Evolutionary conservation across 768 basidiomycete genomes (phyloP), one percentile per base, ranked within the genome.

Genomic region (Russula sp.): DNA sequence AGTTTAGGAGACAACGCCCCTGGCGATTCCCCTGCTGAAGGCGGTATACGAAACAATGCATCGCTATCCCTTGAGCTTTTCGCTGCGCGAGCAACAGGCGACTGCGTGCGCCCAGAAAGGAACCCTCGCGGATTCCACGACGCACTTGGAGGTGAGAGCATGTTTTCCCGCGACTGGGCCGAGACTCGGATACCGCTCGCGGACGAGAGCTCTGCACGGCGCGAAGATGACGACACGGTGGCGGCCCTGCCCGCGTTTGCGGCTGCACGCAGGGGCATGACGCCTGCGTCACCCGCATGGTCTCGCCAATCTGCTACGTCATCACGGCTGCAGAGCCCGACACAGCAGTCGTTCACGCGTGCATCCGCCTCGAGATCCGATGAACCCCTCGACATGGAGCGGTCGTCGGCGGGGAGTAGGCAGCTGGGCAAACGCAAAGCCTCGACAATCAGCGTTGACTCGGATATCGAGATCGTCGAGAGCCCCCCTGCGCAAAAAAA

Each of bases 101-200:
- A 90, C 59, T 54, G 22, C 42, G 53, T 68, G 22, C 70, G 70
- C 35, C 65, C 39, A 66, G 71, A 31, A 74, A 79, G 56, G 66
- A 72, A 6, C 65, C 67, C 45, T 69, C 76, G 48, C 77, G 82
- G 62, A 11, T 87, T 91, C 64, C 84, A 88, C 70, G 89, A 90
- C 65, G 83, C 82, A 0, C 68, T 87, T 7, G 77, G 79, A 0
- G 75, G 79, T 0, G 88, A 91, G 68, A 84, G 78, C 62, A 66
- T 89, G 3, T 89, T 89, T 71, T 78, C 80, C 61, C 79, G 89
- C 32, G 90, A 91, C 71, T 91, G 88, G 88, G 78, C 88, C 53
- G 89, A 91, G 73, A 84, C 85, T 3, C 78, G 88, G 56, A 70
- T 85, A 62, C 73, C 77, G 27, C 69, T 77, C 50, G 78, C 80